Evolutionary conservation across 495 filamentous ascomycete species (phyloP).

Genomic region (Penicillium cosmopolitanum): DNA sequence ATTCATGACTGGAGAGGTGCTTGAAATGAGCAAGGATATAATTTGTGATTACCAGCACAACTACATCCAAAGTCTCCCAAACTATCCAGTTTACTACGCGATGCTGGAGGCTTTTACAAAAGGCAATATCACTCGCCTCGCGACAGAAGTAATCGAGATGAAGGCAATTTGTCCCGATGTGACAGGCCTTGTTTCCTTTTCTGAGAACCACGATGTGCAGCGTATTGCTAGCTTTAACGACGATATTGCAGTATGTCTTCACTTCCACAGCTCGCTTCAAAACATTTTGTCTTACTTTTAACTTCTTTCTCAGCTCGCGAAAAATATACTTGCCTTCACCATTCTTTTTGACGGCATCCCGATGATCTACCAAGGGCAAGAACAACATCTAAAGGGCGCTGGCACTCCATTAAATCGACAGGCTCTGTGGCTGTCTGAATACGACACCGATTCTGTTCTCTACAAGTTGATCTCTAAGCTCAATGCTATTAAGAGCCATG

Average conservation of each 20-base stretch:
- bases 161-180: constrained; percentile 58
- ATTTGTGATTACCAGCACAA: constrained; percentile 56
- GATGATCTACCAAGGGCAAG: constrained; percentile 70
- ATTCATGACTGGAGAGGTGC: constrained; percentile 70
- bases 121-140: constrained; percentile 57
- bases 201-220: constrained; percentile 76
- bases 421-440: constrained; percentile 71
- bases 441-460: constrained; percentile 59
- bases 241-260: constrained; percentile 42
- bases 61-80: constrained; percentile 57
- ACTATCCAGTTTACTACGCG: constrained; percentile 70
- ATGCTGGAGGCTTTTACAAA: constrained; percentile 63
- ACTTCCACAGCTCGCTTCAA: background rate
- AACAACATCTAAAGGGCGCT: constrained; percentile 67
- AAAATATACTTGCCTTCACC: constrained; percentile 71
- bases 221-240: constrained; percentile 58
- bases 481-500: constrained; percentile 64
- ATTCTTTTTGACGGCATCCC: constrained; percentile 70
- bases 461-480: constrained; percentile 61
- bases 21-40: constrained; percentile 55
- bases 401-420: constrained; percentile 70
- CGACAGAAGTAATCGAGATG: constrained; percentile 52
- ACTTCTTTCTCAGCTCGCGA: constrained; percentile 47
- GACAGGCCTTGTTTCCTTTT: constrained; percentile 67
- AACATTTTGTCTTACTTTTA: background rate